These are phyloP conservation scores for Fusarium nurragi DNA, from an alignment of 2,329 filamentous ascomycete species.

Conservation along the genomic window DNA sequence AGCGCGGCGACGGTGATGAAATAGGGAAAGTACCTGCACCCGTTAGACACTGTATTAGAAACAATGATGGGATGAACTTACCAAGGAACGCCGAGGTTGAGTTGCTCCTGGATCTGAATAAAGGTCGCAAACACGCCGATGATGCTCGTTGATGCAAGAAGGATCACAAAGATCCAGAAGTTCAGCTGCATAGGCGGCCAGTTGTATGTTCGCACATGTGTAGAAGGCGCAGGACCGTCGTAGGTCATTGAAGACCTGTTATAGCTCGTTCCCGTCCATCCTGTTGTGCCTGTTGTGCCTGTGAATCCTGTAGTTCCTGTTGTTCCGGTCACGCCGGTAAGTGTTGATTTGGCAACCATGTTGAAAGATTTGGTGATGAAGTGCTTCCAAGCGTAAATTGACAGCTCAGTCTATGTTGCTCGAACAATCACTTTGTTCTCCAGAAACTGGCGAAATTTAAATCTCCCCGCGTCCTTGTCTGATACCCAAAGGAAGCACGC, in stretches of 20 bases:
- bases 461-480: not conserved
- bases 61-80: constrained; percentile 47
- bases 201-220: constrained; percentile 67
- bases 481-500: not conserved
- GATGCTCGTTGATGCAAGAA: constrained; percentile 66
- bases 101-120: constrained; percentile 65
- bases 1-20: constrained; percentile 68
- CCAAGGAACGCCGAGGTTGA: constrained; percentile 68
- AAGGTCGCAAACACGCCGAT: constrained; percentile 71
- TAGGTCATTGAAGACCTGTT: constrained; percentile 56
- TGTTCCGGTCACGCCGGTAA: constrained; percentile 46
- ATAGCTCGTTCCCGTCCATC: constrained; percentile 36
- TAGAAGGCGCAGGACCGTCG: constrained; percentile 53
- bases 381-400: not conserved
- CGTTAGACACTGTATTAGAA: not conserved
- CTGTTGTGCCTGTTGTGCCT: constrained; percentile 26
- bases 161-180: constrained; percentile 73
- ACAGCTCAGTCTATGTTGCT: not conserved
- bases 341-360: constrained; percentile 45
- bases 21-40: constrained; percentile 72
- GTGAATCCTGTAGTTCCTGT: constrained; percentile 32
- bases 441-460: not conserved
- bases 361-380: not conserved
- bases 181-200: constrained; percentile 75
- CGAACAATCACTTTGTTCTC: not conserved